Evolutionary conservation across 257 asterid species (phyloP), one percentile per base, ranked within the genome.

Genomic region (Solanum ahanhuiri): DNA sequence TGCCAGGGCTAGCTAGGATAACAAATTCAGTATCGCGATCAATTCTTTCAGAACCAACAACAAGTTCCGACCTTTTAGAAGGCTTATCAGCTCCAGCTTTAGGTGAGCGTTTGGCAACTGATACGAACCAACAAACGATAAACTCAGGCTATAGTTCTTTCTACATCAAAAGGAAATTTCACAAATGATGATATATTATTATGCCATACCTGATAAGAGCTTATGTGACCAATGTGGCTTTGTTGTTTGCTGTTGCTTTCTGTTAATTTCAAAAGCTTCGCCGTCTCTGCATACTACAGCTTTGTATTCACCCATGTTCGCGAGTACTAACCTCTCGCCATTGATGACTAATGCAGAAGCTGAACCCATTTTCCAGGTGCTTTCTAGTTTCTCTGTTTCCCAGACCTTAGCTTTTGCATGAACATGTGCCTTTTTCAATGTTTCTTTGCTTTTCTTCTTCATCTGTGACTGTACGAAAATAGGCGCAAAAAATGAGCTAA

Each of bases 251-350:
- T 87, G 88, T 64, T 84, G 85, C 83, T 43, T 90, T 89, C 87
- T 89, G 83, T 86, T 71, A 81, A 94, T 89, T 83, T 92, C 91
- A 85, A 85, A 88, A 54, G 95, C 94, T 77, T 91, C 87, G 1
- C 95, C 97, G 39, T 89, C 92, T 90, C 88, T 92, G 86, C 95
- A 94, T 51, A 94, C 66, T 75, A 94, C 92, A 22, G 91, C 93
- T 87, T 83, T 90, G 84, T 90, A 92, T n/a, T 89, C 93, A 11
- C 94, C 95, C 93, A 89, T 90, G 77, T 82, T 87, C 7, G 93
- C 93, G 63, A 91, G 86, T 84, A 94, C 89, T 7, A 94, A 90
- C 90, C 85, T 90, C 86, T 93, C 91, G 4, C 95, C 95, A 4
- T 91, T 86, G 91, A 94, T 92, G 77, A 93, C 93, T 87, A 93